Base-by-base conservation (phyloP, 768 basidiomycete species). In the Termitomyces sp. region DNA sequence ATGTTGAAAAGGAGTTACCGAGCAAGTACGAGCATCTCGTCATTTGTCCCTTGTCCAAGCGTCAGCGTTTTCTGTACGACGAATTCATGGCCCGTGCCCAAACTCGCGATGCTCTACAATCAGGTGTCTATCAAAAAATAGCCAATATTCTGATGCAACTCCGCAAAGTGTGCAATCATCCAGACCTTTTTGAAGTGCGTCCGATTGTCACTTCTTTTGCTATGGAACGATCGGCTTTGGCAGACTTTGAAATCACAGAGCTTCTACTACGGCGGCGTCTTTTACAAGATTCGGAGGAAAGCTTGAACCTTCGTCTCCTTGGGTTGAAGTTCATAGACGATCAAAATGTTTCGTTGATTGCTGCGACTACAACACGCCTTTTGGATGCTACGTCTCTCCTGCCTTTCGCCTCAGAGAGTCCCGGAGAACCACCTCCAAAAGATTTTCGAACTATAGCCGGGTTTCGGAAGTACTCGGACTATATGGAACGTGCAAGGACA, bases 101-200 rank as follows among this genome's bases (percentile, higher is more conserved):
- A 54, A 97, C 94, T 2, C 82, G 83, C 29, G 84, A 87, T 60
- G 92, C 91, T 20, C 77, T 97, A 47, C 77, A 86, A 22, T 92
- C 93, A 2, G 95, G 94, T 4, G 79, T 90, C 3, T 92, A 92
- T 65, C 88, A 90, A 72, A 90, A 90, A 72, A 88, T 92, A 45
- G 90, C 90, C 64, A 99, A 99, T 68, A 86, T 96, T 56, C 82
- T 98, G 59, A 99, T 98, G 97, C 97, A 99, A 69, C 81, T 98
- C 4, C 88, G 97, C 55, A 98, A 98, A 75, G 92, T 96, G 44
- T 93, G 93, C 76, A 94, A 92, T 55, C 94, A 98, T 70, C 96
- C 95, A 0, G 89, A 94, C 71, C 77, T 94, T 10, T 95, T 96
- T 68, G 91, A 95, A 70, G 85, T 91, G 51, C 87, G 94, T 64